Evolutionary conservation across 345 rosid genomes (phyloP).

Genomic region (Eucalyptus caleyi): DNA sequence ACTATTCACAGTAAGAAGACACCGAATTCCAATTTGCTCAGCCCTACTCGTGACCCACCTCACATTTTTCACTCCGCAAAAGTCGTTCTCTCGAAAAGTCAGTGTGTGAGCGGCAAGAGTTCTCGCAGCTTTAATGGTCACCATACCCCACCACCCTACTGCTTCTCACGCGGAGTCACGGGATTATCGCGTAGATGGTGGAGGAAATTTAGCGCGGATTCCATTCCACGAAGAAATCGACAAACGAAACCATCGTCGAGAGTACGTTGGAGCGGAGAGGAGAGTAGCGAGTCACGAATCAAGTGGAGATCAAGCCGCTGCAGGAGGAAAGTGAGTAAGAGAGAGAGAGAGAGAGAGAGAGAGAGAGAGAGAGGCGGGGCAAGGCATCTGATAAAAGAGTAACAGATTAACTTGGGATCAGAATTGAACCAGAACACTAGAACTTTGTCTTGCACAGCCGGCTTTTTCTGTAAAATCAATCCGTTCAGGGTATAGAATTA

Average conservation of each 20-base stretch:
- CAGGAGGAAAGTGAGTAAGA: too few species aligned
- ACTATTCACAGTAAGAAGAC: too few species aligned
- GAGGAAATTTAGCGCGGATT: background rate
- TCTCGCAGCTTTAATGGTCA: background rate
- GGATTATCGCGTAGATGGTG: background rate
- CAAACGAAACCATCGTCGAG: too few species aligned
- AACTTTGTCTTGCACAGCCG: background rate
- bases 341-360: background rate
- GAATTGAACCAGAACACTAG: too few species aligned
- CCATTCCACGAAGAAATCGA: background rate
- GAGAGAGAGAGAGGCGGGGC: background rate
- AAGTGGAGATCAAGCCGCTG: too few species aligned
- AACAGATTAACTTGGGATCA: background rate
- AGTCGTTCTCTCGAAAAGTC: background rate
- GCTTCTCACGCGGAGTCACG: background rate
- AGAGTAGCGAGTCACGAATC: too few species aligned
- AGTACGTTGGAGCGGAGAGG: background rate
- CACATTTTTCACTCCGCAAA: background rate
- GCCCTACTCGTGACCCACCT: too few species aligned
- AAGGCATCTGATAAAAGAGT: background rate
- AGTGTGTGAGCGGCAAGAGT: background rate
- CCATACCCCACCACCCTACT: background rate
- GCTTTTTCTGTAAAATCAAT: background rate
- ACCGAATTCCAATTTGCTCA: too few species aligned
- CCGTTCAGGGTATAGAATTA: background rate